A percentile compares a stretch with the other conserved stretches of the same genome.
Conservation (phyloP, 768 basidiomycete species). For the Boletellus sp. region DNA sequence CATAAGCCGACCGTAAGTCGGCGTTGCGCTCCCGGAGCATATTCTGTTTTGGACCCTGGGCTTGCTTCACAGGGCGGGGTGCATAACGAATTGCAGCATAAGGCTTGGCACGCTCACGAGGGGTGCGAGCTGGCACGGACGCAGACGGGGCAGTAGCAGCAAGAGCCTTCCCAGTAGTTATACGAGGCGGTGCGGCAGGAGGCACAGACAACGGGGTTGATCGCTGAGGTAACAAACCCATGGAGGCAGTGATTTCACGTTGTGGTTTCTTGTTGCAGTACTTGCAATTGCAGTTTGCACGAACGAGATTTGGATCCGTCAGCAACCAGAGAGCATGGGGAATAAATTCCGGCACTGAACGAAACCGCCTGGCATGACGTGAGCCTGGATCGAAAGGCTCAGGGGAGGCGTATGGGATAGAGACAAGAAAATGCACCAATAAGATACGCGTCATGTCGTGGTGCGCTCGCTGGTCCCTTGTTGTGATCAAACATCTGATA, state of each 20-base stretch:
- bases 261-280: constrained; percentile 72
- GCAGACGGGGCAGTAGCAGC: constrained; percentile 17
- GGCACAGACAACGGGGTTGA: constrained; percentile 31
- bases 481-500: constrained; percentile 76
- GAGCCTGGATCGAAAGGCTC: constrained; percentile 35
- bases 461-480: constrained; percentile 51
- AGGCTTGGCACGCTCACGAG: constrained; percentile 30
- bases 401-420: neutral
- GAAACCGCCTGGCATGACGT: constrained; percentile 49
- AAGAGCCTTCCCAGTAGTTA: constrained; percentile 12
- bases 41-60: constrained; percentile 41
- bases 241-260: constrained; percentile 60
- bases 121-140: constrained; percentile 7
- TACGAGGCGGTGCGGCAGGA: constrained; percentile 15
- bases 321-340: constrained; percentile 82
- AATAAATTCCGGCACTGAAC: constrained; percentile 81
- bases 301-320: constrained; percentile 45
- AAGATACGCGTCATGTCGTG: constrained; percentile 77
- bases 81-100: constrained; percentile 40
- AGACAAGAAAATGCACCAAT: constrained; percentile 47
- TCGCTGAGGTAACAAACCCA: constrained; percentile 43
- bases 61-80: constrained; percentile 33
- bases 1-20: constrained; percentile 59
- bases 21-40: constrained; percentile 60
- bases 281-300: constrained; percentile 63